phyloP scores from a whole-genome alignment of 345 rosid species.

The Luvunga scandens region DNA sequence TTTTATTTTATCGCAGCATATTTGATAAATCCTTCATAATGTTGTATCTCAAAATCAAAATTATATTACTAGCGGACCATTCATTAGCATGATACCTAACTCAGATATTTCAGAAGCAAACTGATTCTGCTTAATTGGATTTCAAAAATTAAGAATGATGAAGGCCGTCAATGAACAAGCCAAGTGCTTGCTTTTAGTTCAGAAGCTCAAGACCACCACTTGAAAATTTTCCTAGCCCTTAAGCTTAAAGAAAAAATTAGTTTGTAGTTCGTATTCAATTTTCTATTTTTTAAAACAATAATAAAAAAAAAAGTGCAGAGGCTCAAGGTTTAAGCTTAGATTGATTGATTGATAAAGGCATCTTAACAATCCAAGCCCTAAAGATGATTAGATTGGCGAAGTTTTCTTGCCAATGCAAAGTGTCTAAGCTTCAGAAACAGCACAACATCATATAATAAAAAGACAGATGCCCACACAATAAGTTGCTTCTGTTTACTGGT shows the following conservation, averaged over 20 bases:
- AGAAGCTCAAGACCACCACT: neutral
- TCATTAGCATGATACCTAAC: neutral
- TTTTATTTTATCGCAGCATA: neutral
- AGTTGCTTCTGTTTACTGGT: neutral
- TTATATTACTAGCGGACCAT: neutral
- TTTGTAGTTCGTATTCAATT: neutral
- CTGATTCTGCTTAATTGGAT: neutral
- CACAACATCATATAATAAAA: neutral
- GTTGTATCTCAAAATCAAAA: neutral
- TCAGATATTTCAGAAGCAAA: neutral
- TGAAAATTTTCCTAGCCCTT: neutral
- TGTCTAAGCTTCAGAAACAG: neutral
- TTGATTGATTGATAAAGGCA: neutral
- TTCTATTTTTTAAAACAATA: too few species aligned
- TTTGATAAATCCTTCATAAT: neutral
- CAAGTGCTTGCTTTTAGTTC: neutral
- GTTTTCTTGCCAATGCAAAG: neutral
- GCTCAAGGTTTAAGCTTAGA: neutral
- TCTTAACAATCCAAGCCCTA: neutral
- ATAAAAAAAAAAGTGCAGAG: neutral
- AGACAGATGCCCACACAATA: too few species aligned
- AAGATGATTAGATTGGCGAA: conserved; percentile 1
- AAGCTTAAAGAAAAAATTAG: neutral
- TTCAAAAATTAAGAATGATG: neutral
- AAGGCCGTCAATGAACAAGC: neutral